Evolutionary conservation across 352 stramenopile species (phyloP).

Genomic region (Phytopythium litorale): DNA sequence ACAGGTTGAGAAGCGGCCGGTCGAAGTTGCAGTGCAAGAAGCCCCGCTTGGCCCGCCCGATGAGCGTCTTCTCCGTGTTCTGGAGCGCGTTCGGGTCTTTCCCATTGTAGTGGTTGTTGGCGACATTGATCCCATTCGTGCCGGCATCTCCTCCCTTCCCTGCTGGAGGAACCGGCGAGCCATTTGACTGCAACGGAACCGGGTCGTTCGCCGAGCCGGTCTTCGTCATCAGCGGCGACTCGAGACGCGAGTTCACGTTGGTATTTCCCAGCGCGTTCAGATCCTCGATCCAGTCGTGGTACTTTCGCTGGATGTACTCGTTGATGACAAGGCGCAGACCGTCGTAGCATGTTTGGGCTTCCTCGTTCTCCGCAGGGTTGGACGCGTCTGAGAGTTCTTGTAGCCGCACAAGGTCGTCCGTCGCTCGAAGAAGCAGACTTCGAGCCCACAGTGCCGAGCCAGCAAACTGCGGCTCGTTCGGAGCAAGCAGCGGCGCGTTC

Average conservation of each 20-base stretch:
- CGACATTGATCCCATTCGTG: conserved; percentile 21
- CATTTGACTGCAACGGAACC: background rate
- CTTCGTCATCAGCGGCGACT: conserved; percentile 88
- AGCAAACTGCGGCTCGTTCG: conserved; percentile 91
- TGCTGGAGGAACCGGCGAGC: conserved; percentile 1
- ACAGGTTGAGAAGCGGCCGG: conserved; percentile 88
- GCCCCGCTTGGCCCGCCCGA: conserved; percentile 72
- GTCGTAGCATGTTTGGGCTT: conserved; percentile 72
- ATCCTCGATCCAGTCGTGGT: conserved; percentile 89
- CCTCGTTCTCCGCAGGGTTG: conserved; percentile 72
- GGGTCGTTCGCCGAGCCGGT: conserved; percentile 22
- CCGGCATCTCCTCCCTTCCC: conserved; percentile 4
- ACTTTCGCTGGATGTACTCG: conserved; percentile 89
- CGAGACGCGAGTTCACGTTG: conserved; percentile 76
- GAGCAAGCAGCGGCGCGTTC: conserved; percentile 68
- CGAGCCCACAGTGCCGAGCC: conserved; percentile 91
- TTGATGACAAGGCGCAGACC: conserved; percentile 80
- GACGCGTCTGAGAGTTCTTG: conserved; percentile 68
- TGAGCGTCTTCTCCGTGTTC: conserved; percentile 80
- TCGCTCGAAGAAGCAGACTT: conserved; percentile 75
- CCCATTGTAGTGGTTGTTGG: conserved; percentile 19
- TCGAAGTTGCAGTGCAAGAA: conserved; percentile 96
- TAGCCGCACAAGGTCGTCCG: conserved; percentile 69
- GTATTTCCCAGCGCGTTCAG: conserved; percentile 73
- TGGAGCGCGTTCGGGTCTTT: conserved; percentile 64